Base-by-base conservation (phyloP, 441 rosid genomes). In the Gossypium davidsonii region DNA sequence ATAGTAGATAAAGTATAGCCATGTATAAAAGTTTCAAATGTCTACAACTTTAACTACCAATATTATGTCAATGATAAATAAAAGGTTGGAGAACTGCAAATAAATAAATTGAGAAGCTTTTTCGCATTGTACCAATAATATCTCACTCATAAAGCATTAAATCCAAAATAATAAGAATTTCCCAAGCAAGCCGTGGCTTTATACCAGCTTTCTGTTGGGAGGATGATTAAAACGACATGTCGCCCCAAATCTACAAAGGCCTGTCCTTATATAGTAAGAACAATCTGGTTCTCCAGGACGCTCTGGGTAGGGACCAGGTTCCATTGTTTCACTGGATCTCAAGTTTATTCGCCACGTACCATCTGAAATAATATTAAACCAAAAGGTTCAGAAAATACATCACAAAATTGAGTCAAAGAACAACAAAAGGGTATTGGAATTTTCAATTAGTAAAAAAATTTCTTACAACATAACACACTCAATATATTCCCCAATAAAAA, bases 201-300 rank as follows among this genome's bases (percentile, higher is more conserved):
- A 28, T 90, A 96, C 99, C 98, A 93, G 87, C 84, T 91, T 91
- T 46, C 99, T 82, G 79, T 93, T 93, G 77, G 88, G 91, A 80
- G 99, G 99, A 79, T 96, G 99, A 79, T 93, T 91, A 84, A 88
- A 96, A 73, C 96, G 92, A 77, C 99, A 96, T 58, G 93, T 89
- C 23, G 92, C 84, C 8, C 98, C 98, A 83, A 89, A 96, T 85
- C 97, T 86, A 80, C 99, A 96, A 68, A 96, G 91, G 48, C 99
- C 98, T 63, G 99, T 96, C 87, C 97, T 84, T 64, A 96, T 90
- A 79, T 93, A 96, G 83, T 91, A 93, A 74, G 97, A 89, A 82
- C 99, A 96, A 85, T 93, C 96, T 8, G 87, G 96, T 83, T 93
- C 97, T 72, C 98, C 97, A 48, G 92, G 92, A 64, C 93, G 89